Evolutionary conservation across 352 stramenopile genomes (phyloP).

Genomic region (Proteromonas lacertae): DNA sequence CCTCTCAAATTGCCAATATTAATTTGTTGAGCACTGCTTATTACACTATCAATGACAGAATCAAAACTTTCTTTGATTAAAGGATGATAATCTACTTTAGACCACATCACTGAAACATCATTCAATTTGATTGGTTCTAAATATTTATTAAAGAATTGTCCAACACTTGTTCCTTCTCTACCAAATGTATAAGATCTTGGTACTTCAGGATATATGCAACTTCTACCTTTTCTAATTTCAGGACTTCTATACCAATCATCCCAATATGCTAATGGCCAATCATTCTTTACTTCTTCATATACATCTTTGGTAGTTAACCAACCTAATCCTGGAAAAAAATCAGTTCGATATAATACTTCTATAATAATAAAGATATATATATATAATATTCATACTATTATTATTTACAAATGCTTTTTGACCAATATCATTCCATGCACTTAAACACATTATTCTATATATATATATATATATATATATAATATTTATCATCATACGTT

Average conservation of each 20-base stretch:
- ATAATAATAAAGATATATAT: conserved; percentile 1
- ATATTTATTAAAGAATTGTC: conserved; percentile 7
- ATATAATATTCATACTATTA: too few relatives aligned
- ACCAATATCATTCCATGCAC: conserved; percentile 43
- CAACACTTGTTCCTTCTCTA: conserved; percentile 15
- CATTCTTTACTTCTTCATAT: conserved; percentile 15
- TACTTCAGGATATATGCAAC: conserved; percentile 35
- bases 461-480: too few relatives aligned
- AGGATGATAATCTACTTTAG: neutral
- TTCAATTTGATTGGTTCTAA: neutral
- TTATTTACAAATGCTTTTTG: conserved; percentile 12
- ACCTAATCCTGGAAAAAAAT: conserved; percentile 50
- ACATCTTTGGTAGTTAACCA: conserved; percentile 31
- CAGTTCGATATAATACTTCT: conserved; percentile 17
- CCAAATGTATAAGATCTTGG: conserved; percentile 37
- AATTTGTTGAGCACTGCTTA: too few relatives aligned
- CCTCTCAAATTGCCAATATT: too few relatives aligned
- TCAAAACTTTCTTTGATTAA: conserved; percentile 8
- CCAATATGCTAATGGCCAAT: conserved; percentile 29
- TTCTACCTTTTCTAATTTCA: conserved; percentile 15
- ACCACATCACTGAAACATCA: neutral
- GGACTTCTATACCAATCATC: conserved; percentile 42
- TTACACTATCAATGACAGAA: too few relatives aligned
- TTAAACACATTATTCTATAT: too few relatives aligned
- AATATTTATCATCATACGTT: too few relatives aligned